A percentile compares a stretch with the other conserved stretches of the same genome.
Evolutionary conservation across 2,329 filamentous ascomycete species (phyloP).

Genomic region (Xylaria sp.): DNA sequence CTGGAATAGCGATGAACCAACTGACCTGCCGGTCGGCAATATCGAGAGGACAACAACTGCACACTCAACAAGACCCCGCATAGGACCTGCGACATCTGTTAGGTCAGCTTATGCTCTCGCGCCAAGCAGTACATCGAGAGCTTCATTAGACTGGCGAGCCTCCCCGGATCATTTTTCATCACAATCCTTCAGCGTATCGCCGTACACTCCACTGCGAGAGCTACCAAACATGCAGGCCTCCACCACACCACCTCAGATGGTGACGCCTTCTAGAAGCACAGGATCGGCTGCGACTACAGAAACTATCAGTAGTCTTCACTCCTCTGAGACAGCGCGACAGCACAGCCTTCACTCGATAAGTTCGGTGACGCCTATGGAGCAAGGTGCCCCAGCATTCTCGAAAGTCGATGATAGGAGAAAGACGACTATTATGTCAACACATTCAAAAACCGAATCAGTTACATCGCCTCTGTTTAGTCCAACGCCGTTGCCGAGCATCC

Average conservation of each 20-base stretch:
- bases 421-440: slow-evolving; percentile 11
- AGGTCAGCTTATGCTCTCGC: neutral
- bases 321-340: slow-evolving; percentile 20
- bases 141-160: neutral
- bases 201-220: slow-evolving; percentile 9
- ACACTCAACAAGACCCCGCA: neutral
- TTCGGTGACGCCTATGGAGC: slow-evolving; percentile 23
- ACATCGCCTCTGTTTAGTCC: slow-evolving; percentile 28
- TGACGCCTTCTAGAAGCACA: neutral
- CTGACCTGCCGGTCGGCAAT: neutral
- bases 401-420: slow-evolving; percentile 14
- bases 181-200: neutral
- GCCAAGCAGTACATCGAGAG: slow-evolving; percentile 8
- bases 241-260: neutral
- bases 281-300: slow-evolving; percentile 4
- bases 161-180: slow-evolving; percentile 9
- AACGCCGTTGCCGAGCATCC: slow-evolving; percentile 11
- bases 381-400: slow-evolving; percentile 6
- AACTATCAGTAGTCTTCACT: slow-evolving; percentile 17
- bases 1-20: slow-evolving; percentile 20
- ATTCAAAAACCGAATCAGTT: slow-evolving; percentile 25
- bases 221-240: slow-evolving; percentile 11
- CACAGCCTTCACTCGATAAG: slow-evolving; percentile 34
- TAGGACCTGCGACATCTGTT: neutral
- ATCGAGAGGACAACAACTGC: neutral